Evolutionary conservation across 1,139 yeast genomes (phyloP), one percentile per base, ranked within the genome.

Genomic region (Pichia sp.): DNA sequence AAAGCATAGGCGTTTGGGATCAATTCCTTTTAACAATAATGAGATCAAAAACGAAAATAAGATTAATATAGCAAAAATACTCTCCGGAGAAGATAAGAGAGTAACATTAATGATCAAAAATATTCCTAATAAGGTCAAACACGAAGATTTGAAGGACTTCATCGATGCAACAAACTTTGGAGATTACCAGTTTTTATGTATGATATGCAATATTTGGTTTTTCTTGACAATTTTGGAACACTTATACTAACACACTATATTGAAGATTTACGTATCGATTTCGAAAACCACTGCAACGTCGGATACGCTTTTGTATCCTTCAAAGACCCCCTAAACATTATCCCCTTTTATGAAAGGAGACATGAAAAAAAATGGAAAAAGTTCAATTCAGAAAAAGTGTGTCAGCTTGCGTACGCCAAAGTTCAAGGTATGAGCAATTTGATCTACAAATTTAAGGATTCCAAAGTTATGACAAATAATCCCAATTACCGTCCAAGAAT

Each of bases 111-210:
- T 78, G 82, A 70, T 78, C 40, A 71, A 80, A 54, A 78, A 78
- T 56, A 78, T 78, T 49, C 82, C 82, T 42, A 78, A 78, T 64
- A 77, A 76, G 61, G 71, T 77, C 34, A 74, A 68, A 52, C 79
- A 76, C 58, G 67, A 71, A 41, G 72, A 73, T 63, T 70, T 79
- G 40, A 75, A 78, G 59, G 71, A 70, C 34, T 74, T 75, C 59
- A 62, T 79, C 40, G 81, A 78, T 59, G 69, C 63, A 34, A 76
- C 81, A n/a, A 76, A 74, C 61, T 67, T 68, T 58, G 70, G 75
- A 58, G 75, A 80, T 54, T 81, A 80, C 62, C 83, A 80, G 62
- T 81, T 81, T 67, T 69, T 82, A 56, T 82, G 80, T 71, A 68
- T 60, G 65, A 66, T 58, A 46, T 59, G 11, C 13, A n/a, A n/a